Conservation (phyloP, 306 rosid genomes). For the Benincasa hispida region DNA sequence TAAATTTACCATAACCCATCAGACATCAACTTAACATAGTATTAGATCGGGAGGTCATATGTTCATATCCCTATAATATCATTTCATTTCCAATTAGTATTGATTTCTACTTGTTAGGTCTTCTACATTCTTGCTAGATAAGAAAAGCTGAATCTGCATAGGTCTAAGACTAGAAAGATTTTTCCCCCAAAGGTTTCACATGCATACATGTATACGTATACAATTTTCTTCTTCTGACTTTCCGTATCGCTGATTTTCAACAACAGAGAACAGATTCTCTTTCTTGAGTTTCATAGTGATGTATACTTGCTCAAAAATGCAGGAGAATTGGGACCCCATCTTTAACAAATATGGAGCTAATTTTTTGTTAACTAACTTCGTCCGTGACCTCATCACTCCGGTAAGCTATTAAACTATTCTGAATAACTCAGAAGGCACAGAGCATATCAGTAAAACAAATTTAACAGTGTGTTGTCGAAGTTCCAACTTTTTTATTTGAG, state of each 20-base stretch:
- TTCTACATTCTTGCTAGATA: neutral
- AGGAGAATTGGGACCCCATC: slow-evolving; percentile 62
- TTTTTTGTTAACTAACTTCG: slow-evolving; percentile 32
- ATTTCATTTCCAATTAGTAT: no score
- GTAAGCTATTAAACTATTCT: slow-evolving; percentile 20
- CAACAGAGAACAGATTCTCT: neutral
- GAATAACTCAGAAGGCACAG: neutral
- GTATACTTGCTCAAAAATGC: slow-evolving; percentile 14
- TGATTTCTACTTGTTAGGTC: no score
- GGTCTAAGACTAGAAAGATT: neutral
- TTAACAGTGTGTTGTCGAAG: neutral
- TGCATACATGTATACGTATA: no score
- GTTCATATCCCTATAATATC: no score
- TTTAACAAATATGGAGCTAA: slow-evolving; percentile 38
- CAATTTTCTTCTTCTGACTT: neutral
- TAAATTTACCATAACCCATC: no score
- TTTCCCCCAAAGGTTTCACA: neutral
- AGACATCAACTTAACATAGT: no score
- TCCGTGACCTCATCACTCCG: slow-evolving; percentile 23
- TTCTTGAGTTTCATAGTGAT: neutral
- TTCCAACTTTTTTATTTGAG: neutral
- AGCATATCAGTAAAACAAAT: neutral
- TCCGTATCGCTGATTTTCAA: neutral
- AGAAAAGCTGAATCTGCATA: neutral
- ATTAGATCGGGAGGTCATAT: no score